Base-by-base conservation (phyloP, 179 eudicot genomes). In the Sideroxylon spinosum region DNA sequence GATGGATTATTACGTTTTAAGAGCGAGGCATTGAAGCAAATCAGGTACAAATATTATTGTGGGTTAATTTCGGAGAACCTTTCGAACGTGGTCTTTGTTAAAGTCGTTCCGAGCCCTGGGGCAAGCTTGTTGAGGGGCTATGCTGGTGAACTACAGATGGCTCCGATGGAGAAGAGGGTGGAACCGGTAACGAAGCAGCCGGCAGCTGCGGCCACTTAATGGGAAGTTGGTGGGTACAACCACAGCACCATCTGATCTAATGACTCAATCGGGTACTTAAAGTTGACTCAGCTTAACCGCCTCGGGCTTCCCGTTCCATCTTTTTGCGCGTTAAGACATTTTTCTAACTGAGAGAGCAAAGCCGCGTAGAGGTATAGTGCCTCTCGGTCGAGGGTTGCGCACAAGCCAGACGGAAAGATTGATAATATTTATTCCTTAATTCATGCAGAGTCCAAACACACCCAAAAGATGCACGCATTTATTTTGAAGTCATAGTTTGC, bases 41-140 rank as follows among this genome's bases (percentile, higher is more conserved):
- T 57, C 53, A 53, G 77, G 44, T 37, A 29, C 8, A 8, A 6
- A 74, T 19, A 23, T 9, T 25, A 29, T 55, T 19, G 20, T 11
- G 13, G 62, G 20, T 66, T 26, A 76, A 55, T 77, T 65, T 77
- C 13, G 13, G 53, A 77, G 79, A 55, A 67, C 52, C 76, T 80
- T 82, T 61, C 83, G 69, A 71, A 88, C 86, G 71, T 68, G 72
- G 20, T 85, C 87, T 78, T 73, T 85, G 55, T 86, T 80, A 60
- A 85, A 88, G 22, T 86, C 89, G 53, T 74, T 80, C 63, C 89
- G 86, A 56, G 89, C 88, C 84, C 83, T 85, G 5, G 77, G 82
- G 70, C 91, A 84, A 83, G 88, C 91, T 80, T 83, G 89, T 26
- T 88, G 91, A 48, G 91, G 89, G 19, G 88, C 91, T 63, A 82